Base-by-base conservation (phyloP, 106 monocot species). In the Agapanthus africanus region DNA sequence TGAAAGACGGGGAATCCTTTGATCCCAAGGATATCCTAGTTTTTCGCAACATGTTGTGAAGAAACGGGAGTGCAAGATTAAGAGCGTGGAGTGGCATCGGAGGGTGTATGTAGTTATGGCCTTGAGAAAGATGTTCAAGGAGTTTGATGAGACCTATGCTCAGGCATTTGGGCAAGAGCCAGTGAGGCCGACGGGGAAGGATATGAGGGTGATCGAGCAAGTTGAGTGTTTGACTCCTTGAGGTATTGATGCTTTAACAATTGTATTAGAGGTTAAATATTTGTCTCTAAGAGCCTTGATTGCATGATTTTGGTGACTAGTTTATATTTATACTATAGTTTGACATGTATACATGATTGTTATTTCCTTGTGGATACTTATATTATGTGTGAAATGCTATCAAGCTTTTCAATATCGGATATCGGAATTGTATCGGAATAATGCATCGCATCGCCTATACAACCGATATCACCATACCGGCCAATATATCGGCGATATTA, bases 131-230 rank as follows among this genome's bases (percentile, higher is more conserved):
- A 68, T 68, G 38, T 88, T 71, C 44, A 82, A 88, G 77, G 85
- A 88, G 67, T 85, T 81, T 54, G 88, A 88, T 39, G 83, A 80
- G 32, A 83, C 85, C 0, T 85, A 88, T 72, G 88, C 85, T 0
- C 74, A 93, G 54, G 92, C 85, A 0, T 88, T 88, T 73, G 91
- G 91, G 41, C 61, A 76, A 18, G 42, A 78, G 28, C 80, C 80
- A 15, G 71, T 74, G 8, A 77, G 75, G 25, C 78, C 78, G 7
- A 40, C 79, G 16, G 65, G 11, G 30, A 54, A 63, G 34, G 68
- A 68, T 65, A 16, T 26, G 18, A 68, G 19, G 5, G 46, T 54
- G 23, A 11, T 27, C 25, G 78, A 70, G 66, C 77, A 82, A 33
- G 62, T 63, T 9, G 72, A 68, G 19, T 72, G 66, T 61, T 67